phyloP scores from a whole-genome alignment of 2,329 filamentous ascomycete genomes.

The Alternaria postmessia region DNA sequence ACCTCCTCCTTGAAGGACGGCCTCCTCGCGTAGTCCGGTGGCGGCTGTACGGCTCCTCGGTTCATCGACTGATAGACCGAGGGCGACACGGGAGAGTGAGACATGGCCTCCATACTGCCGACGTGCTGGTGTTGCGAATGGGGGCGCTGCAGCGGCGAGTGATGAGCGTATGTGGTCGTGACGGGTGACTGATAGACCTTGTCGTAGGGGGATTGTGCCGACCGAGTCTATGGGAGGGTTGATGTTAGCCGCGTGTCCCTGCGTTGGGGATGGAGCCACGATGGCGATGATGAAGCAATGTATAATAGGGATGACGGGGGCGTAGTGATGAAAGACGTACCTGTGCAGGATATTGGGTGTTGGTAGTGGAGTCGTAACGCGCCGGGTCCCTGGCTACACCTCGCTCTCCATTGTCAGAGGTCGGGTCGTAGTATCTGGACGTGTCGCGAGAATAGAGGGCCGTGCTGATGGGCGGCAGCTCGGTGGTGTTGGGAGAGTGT shows the following conservation, averaged over 20 bases:
- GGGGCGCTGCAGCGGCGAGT: constrained; percentile 49
- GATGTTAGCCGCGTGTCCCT: constrained; percentile 32
- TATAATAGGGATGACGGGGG: constrained; percentile 1
- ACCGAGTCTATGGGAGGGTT: constrained; percentile 38
- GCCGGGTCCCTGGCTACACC: constrained; percentile 39
- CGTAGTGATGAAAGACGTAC: constrained; percentile 29
- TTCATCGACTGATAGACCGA: constrained; percentile 44
- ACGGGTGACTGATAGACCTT: constrained; percentile 50
- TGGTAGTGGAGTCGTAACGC: constrained; percentile 37
- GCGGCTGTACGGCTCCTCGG: constrained; percentile 48
- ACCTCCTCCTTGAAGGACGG: constrained; percentile 50
- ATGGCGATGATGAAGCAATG: neutral
- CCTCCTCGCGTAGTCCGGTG: constrained; percentile 39
- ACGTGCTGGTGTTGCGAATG: constrained; percentile 45
- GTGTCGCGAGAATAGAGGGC: constrained; percentile 52
- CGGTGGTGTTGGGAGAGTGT: constrained; percentile 46
- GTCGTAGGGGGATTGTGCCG: constrained; percentile 46
- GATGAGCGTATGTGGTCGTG: constrained; percentile 43
- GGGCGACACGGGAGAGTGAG: constrained; percentile 51
- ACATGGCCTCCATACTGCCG: constrained; percentile 46
- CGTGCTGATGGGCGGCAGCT: constrained; percentile 52
- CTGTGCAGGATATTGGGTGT: constrained; percentile 39
- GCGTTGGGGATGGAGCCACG: neutral
- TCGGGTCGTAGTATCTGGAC: constrained; percentile 60
- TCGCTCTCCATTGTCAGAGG: constrained; percentile 54